Evolutionary conservation across 768 basidiomycete species (phyloP), one percentile per base, ranked within the genome.

Genomic region (Rhodotorula paludigena): DNA sequence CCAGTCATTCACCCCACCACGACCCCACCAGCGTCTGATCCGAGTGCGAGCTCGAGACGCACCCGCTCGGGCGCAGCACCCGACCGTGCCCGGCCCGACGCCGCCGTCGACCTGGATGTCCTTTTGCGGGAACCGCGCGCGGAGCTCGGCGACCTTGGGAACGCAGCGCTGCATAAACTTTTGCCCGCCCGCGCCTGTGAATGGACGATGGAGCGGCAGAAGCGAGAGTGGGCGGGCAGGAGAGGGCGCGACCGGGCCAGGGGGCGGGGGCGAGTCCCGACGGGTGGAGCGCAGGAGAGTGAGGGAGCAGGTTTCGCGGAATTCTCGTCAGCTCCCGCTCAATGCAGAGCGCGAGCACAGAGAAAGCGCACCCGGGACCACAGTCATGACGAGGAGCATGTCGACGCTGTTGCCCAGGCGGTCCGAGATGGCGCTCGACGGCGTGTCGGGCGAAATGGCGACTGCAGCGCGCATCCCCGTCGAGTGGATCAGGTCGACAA

Each of bases 91-190:
- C 9, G 89, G 89, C 11, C 92, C 89, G n/a, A 99, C 89, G 45
- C 96, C 96, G 39, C 96, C 96, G 77, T 99, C 96, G 57, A 99
- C 96, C 79, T 99, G 91, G 66, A 99, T 97, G 76, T 98, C 90
- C 78, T 90, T 96, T 64, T 87, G 82, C 10, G 93, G 93, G 81
- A 96, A 98, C 35, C 92, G 85, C 42, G 82, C 81, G 23, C 96
- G 88, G 64, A 98, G 85, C 77, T 96, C 90, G 32, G 87, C 80
- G 23, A 98, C 92, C 81, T 99, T 97, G 71, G 89, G 86, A 35
- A 98, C 85, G 77, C 93, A 97, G 73, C 89, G 84, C 15, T 90
- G 88, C 74, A 97, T 81, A 79, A 99, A 98, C 78, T 94, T 97
- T 78, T 99, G 96, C 7, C 96, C 96, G 38, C 96, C 96, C 11